Evolutionary conservation across 202 grass and related monocot species (phyloP).

Genomic region (Carex arenaria): DNA sequence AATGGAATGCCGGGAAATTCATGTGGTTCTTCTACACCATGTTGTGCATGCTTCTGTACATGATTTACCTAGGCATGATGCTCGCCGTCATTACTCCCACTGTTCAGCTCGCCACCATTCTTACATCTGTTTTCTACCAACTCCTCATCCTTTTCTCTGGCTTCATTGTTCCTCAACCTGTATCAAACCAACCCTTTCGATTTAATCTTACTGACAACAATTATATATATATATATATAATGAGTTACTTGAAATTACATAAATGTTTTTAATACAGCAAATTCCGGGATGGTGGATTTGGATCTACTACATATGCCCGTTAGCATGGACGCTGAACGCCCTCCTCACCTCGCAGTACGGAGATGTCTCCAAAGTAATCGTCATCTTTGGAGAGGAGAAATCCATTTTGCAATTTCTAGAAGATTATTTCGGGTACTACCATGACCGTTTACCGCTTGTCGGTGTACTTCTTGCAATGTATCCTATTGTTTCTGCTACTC

Average conservation of each 20-base stretch:
- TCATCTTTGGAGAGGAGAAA: conserved; percentile 44
- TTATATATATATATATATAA: too few species aligned
- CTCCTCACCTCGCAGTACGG: conserved; percentile 56
- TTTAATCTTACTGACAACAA: background rate
- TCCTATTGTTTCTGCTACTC: conserved; percentile 25
- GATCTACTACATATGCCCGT: conserved; percentile 43
- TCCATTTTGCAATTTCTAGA: conserved; percentile 42
- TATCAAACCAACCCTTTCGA: background rate
- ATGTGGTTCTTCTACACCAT: conserved; percentile 41
- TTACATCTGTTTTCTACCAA: conserved; percentile 47
- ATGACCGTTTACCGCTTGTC: conserved; percentile 28
- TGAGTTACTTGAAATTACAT: too few species aligned
- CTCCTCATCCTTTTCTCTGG: conserved; percentile 55
- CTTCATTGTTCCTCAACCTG: conserved; percentile 42
- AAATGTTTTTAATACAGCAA: conserved; percentile 28
- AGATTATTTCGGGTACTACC: conserved; percentile 49
- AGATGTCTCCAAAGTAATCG: conserved; percentile 27
- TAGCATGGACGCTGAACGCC: conserved; percentile 44
- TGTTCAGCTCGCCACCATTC: conserved; percentile 48
- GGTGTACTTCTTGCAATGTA: conserved; percentile 25
- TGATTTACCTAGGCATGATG: conserved; percentile 40
- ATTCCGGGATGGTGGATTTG: conserved; percentile 66
- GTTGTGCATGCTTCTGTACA: conserved; percentile 43
- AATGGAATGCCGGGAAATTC: conserved; percentile 38
- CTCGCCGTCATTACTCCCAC: conserved; percentile 49